phyloP scores from a whole-genome alignment of 345 rosid species.

The Firmiana major region DNA sequence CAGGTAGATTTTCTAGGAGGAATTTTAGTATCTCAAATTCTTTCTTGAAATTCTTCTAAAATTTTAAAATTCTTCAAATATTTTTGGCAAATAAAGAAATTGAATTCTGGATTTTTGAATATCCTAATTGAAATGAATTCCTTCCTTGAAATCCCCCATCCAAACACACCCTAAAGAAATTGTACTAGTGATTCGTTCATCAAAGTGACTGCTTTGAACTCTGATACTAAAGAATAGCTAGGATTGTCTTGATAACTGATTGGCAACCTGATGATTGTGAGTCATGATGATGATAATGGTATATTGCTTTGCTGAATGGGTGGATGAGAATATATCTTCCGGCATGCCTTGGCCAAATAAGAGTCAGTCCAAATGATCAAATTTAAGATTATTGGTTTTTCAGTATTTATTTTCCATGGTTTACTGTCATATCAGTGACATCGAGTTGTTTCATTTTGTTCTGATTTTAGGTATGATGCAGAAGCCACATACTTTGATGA shows the following conservation, averaged over 20 bases:
- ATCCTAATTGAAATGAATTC: too few relatives aligned
- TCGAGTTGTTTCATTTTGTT: not conserved
- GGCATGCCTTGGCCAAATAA: not conserved
- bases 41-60: too few relatives aligned
- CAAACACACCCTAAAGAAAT: too few relatives aligned
- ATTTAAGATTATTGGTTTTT: not conserved
- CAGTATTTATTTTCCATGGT: not conserved
- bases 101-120: too few relatives aligned
- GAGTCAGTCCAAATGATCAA: not conserved
- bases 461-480: slow-evolving; percentile 57
- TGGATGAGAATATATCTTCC: not conserved
- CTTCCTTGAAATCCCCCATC: too few relatives aligned
- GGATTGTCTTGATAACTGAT: not conserved
- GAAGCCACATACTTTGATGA: slow-evolving; percentile 89
- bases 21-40: too few relatives aligned
- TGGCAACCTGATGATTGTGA: not conserved
- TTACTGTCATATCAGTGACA: not conserved
- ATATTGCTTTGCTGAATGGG: not conserved
- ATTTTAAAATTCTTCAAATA: too few relatives aligned
- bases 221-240: not conserved
- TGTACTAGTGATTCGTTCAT: not conserved
- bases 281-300: slow-evolving; percentile 5
- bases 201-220: not conserved
- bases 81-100: too few relatives aligned
- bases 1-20: too few relatives aligned